These are phyloP conservation scores for Wickerhamiella lipophila DNA, from an alignment of 805 yeast genomes.

Conservation along the genomic window DNA sequence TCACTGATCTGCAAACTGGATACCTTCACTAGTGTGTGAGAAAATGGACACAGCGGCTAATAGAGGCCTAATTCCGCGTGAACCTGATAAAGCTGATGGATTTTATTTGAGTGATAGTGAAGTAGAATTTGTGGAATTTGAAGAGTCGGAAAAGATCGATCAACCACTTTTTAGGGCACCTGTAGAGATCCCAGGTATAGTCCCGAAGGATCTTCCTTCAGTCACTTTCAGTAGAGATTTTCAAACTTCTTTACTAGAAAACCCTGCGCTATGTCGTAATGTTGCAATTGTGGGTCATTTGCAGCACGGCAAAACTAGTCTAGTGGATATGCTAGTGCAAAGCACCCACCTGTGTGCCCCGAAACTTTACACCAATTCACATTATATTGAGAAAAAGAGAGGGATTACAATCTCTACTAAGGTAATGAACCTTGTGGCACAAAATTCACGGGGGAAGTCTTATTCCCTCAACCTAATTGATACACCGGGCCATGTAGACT, in stretches of 20 bases:
- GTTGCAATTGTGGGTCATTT: slow-evolving; percentile 67
- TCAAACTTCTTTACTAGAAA: slow-evolving; percentile 35
- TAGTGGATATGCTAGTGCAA: slow-evolving; percentile 52
- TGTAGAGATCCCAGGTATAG: neutral
- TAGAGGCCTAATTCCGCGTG: too few species aligned
- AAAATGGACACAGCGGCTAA: too few species aligned
- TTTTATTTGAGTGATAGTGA: slow-evolving; percentile 36
- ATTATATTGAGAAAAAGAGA: slow-evolving; percentile 53
- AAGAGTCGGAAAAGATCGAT: slow-evolving; percentile 37
- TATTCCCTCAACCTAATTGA: slow-evolving; percentile 55
- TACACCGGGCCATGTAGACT: slow-evolving; percentile 86
- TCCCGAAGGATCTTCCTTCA: slow-evolving; percentile 38
- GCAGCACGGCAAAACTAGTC: slow-evolving; percentile 76
- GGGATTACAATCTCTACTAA: slow-evolving; percentile 55
- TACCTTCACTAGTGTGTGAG: too few species aligned
- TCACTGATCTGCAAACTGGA: too few species aligned
- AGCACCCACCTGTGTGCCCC: slow-evolving; percentile 47
- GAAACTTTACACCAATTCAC: slow-evolving; percentile 47
- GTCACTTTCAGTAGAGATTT: slow-evolving; percentile 52
- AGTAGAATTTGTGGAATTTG: slow-evolving; percentile 52
- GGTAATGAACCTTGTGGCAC: slow-evolving; percentile 48
- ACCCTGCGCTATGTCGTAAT: slow-evolving; percentile 60
- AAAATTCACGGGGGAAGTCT: slow-evolving; percentile 43
- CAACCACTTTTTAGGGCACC: slow-evolving; percentile 39
- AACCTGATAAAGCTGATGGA: neutral